Conservation (phyloP, 2,329 filamentous ascomycete species). For the Fusarium sp. region DNA sequence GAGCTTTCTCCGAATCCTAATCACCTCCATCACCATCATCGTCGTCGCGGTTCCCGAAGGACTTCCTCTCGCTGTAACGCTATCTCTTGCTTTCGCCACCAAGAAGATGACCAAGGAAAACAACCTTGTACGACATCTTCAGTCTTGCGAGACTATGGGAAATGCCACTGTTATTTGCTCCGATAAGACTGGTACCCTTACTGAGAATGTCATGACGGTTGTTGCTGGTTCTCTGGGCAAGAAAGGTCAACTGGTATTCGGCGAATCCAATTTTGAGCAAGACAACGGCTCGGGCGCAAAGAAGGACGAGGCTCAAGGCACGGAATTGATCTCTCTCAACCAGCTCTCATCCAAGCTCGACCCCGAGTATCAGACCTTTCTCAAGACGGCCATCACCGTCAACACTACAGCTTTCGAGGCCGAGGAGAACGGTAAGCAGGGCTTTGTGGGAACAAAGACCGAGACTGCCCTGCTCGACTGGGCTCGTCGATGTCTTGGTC, state of each 20-base stretch:
- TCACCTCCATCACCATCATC: slow-evolving; percentile 73
- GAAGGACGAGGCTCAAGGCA: not conserved
- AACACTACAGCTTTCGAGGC: slow-evolving; percentile 69
- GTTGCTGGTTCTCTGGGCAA: slow-evolving; percentile 68
- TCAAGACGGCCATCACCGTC: slow-evolving; percentile 56
- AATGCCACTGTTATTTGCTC: slow-evolving; percentile 82
- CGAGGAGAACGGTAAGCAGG: slow-evolving; percentile 54
- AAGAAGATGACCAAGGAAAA: slow-evolving; percentile 77
- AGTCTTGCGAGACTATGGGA: slow-evolving; percentile 78
- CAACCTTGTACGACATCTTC: slow-evolving; percentile 74
- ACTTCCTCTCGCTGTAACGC: slow-evolving; percentile 73
- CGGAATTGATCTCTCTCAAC: slow-evolving; percentile 1
- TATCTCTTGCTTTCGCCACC: slow-evolving; percentile 75
- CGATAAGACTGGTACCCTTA: slow-evolving; percentile 60
- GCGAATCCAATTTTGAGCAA: slow-evolving; percentile 52
- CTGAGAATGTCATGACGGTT: slow-evolving; percentile 79
- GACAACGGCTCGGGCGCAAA: slow-evolving; percentile 31
- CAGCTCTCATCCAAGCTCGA: slow-evolving; percentile 26
- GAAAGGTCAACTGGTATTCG: slow-evolving; percentile 52
- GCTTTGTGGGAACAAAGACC: slow-evolving; percentile 67
- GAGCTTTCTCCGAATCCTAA: slow-evolving; percentile 71
- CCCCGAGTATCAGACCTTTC: slow-evolving; percentile 25
- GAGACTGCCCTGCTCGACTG: slow-evolving; percentile 66
- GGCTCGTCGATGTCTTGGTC: slow-evolving; percentile 61
- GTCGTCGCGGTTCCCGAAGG: slow-evolving; percentile 77